Evolutionary conservation across 495 filamentous ascomycete genomes (phyloP).

Genomic region (Delitschia confertaspora): DNA sequence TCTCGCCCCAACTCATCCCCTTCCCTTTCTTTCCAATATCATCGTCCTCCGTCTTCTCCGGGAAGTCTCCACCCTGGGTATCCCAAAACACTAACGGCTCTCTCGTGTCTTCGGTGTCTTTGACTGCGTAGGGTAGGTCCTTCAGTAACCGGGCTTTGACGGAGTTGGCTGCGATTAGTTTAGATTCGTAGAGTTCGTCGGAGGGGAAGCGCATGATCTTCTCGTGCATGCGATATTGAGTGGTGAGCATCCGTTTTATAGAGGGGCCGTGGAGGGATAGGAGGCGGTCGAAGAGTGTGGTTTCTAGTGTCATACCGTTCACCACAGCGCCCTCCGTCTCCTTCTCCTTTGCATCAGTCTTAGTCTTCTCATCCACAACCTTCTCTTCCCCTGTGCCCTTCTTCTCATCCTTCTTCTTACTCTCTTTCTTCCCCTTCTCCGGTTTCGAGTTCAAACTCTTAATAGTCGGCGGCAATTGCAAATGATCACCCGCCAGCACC

Average conservation of each 20-base stretch:
- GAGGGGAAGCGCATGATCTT: slow-evolving; percentile 93
- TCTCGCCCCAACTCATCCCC: slow-evolving; percentile 59
- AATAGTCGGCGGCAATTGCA: slow-evolving; percentile 90
- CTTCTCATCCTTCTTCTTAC: slow-evolving; percentile 22
- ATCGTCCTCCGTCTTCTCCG: slow-evolving; percentile 49
- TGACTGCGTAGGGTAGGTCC: slow-evolving; percentile 68
- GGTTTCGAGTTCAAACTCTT: slow-evolving; percentile 62
- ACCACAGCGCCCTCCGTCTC: slow-evolving; percentile 23
- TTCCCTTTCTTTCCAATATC: slow-evolving; percentile 43
- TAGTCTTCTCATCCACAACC: slow-evolving; percentile 5
- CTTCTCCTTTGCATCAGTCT: slow-evolving; percentile 6
- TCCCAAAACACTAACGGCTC: slow-evolving; percentile 91
- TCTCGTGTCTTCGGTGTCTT: slow-evolving; percentile 75
- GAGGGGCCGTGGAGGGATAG: slow-evolving; percentile 67
- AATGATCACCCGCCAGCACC: slow-evolving; percentile 85
- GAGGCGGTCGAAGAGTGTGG: slow-evolving; percentile 83
- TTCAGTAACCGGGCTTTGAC: slow-evolving; percentile 68
- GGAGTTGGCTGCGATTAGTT: slow-evolving; percentile 65
- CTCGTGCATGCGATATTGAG: slow-evolving; percentile 97
- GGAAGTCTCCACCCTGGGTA: slow-evolving; percentile 89
- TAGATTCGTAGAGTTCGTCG: slow-evolving; percentile 71
- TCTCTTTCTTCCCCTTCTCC: slow-evolving; percentile 20
- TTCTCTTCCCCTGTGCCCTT: slow-evolving; percentile 18
- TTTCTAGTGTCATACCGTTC: slow-evolving; percentile 54
- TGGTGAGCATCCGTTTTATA: slow-evolving; percentile 93